Evolutionary conservation across 2,329 filamentous ascomycete genomes (phyloP).

Genomic region (Kalmusia sp.): DNA sequence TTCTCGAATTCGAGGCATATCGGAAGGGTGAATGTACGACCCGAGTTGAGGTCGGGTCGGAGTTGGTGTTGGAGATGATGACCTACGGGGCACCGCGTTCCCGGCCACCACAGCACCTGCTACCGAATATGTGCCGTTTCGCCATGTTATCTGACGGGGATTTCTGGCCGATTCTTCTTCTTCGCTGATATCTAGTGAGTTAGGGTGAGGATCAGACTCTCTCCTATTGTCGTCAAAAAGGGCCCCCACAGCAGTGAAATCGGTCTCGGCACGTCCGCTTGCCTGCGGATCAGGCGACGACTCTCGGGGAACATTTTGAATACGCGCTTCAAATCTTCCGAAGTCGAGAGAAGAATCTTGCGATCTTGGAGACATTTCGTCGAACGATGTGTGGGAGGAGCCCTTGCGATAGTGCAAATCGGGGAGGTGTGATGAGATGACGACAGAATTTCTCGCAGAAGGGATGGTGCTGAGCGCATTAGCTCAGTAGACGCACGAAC

Average conservation of each 20-base stretch:
- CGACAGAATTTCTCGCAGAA: neutral
- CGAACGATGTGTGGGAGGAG: neutral
- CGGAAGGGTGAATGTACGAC: conserved; percentile 7
- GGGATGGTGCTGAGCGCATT: neutral
- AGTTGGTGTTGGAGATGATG: conserved; percentile 7
- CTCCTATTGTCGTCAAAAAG: conserved; percentile 6
- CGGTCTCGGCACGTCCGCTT: conserved; percentile 3
- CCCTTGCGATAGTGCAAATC: neutral
- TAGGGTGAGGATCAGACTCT: conserved; percentile 3
- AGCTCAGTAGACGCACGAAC: neutral
- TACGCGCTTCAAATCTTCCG: conserved; percentile 4
- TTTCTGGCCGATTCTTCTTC: conserved; percentile 1
- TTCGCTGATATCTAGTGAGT: conserved; percentile 12
- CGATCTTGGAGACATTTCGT: conserved; percentile 7
- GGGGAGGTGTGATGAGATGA: neutral
- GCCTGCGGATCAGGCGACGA: neutral
- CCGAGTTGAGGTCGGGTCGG: conserved; percentile 5
- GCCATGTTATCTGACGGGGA: neutral
- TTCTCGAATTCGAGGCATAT: neutral
- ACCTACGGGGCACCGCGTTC: neutral
- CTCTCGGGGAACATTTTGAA: conserved; percentile 4
- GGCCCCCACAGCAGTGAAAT: conserved; percentile 11
- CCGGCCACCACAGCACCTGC: neutral
- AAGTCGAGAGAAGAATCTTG: conserved; percentile 6
- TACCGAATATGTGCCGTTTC: neutral